Evolutionary conservation across 1,139 yeast genomes (phyloP).

Genomic region (Sporopachydermia cereana): DNA sequence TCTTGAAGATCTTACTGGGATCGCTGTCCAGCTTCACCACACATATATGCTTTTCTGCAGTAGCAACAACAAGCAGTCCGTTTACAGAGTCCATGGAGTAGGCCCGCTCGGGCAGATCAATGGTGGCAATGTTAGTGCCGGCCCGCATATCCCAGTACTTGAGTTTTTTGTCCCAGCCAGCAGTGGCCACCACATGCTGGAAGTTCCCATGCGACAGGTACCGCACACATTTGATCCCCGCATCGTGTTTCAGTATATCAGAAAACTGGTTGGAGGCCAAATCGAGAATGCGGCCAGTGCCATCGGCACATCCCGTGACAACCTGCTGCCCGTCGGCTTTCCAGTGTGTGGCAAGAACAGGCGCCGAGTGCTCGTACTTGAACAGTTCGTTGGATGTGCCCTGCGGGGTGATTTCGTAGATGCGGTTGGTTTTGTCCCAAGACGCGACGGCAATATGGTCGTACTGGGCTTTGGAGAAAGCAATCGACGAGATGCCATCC

Average conservation of each 20-base stretch:
- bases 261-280: constrained; percentile 69
- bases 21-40: constrained; percentile 62
- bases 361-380: constrained; percentile 79
- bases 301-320: constrained; percentile 88
- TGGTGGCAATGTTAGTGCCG: constrained; percentile 72
- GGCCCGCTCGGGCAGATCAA: constrained; percentile 81
- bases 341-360: constrained; percentile 78
- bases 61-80: constrained; percentile 76
- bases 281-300: constrained; percentile 77
- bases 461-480: constrained; percentile 78
- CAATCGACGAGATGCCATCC: constrained; percentile 77
- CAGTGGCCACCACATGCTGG: constrained; percentile 65
- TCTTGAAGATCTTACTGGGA: constrained; percentile 76
- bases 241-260: constrained; percentile 82
- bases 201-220: constrained; percentile 72
- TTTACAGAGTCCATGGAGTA: constrained; percentile 81
- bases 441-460: constrained; percentile 73
- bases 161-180: constrained; percentile 94
- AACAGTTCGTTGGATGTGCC: constrained; percentile 61
- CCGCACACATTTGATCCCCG: constrained; percentile 63
- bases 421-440: constrained; percentile 93
- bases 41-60: constrained; percentile 80
- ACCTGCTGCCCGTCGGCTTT: constrained; percentile 78
- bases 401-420: constrained; percentile 70
- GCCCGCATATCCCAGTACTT: constrained; percentile 90